Conservation (phyloP, 2,329 filamentous ascomycete species). For the Shiraia bambusicola region DNA sequence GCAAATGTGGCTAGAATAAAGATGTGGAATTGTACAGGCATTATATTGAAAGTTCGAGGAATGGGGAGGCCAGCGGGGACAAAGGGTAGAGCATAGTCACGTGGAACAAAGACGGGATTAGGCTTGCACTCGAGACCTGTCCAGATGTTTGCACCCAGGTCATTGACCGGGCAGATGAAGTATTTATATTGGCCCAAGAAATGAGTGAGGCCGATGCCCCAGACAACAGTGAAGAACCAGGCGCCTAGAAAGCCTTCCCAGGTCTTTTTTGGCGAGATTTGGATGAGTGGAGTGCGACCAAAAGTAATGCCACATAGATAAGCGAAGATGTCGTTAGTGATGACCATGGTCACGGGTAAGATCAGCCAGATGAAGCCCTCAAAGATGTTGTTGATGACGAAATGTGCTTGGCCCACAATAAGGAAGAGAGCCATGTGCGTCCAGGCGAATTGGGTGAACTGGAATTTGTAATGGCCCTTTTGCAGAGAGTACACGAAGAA, state of each 20-base stretch:
- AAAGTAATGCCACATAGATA: constrained; percentile 98
- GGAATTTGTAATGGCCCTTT: constrained; percentile 95
- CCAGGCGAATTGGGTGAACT: constrained; percentile 99
- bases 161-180: constrained; percentile 97
- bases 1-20: constrained; percentile 89
- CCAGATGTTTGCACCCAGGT: constrained; percentile 90
- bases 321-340: constrained; percentile 98
- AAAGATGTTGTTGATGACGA: constrained; percentile 99
- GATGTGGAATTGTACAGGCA: constrained; percentile 92
- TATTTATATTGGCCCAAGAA: constrained; percentile 88
- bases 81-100: constrained; percentile 68
- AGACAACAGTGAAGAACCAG: constrained; percentile 91
- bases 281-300: constrained; percentile 93
- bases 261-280: constrained; percentile 97
- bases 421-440: constrained; percentile 98
- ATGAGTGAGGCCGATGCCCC: constrained; percentile 79
- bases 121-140: constrained; percentile 86
- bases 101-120: constrained; percentile 87
- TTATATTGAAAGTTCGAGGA: constrained; percentile 70
- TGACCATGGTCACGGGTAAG: constrained; percentile 88
- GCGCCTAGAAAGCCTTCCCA: constrained; percentile 96
- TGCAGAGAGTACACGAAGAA: constrained; percentile 96
- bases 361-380: constrained; percentile 99
- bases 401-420: constrained; percentile 96
- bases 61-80: constrained; percentile 54